Conservation (phyloP, 192 early-diverging fungal species). For the Coemansia sp. region DNA sequence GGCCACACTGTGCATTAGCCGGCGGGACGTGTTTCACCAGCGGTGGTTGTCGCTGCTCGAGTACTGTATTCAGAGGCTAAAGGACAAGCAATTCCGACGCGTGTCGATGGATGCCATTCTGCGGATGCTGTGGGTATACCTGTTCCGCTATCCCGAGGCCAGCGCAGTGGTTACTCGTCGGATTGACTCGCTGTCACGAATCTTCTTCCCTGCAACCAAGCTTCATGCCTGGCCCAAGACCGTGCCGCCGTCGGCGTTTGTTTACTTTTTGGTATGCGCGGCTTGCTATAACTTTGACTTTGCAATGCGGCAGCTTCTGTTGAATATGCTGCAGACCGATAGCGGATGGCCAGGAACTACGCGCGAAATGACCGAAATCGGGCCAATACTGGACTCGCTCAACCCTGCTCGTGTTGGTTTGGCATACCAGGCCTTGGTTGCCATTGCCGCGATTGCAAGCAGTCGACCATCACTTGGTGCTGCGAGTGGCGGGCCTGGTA, state of each 20-base stretch:
- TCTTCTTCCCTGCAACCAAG: slow-evolving; percentile 59
- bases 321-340: slow-evolving; percentile 54
- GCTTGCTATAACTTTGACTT: slow-evolving; percentile 60
- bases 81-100: slow-evolving; percentile 74
- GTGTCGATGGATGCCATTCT: slow-evolving; percentile 80
- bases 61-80: slow-evolving; percentile 69
- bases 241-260: slow-evolving; percentile 51
- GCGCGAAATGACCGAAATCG: slow-evolving; percentile 42
- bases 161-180: slow-evolving; percentile 48
- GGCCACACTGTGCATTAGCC: slow-evolving; percentile 89
- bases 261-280: slow-evolving; percentile 55
- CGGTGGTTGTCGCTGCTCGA: slow-evolving; percentile 76
- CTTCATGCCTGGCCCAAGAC: slow-evolving; percentile 59
- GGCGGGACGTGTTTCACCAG: slow-evolving; percentile 85
- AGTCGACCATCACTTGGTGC: not conserved
- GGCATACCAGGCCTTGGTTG: slow-evolving; percentile 51
- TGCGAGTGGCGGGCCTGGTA: not conserved
- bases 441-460: slow-evolving; percentile 50
- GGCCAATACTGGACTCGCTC: slow-evolving; percentile 48
- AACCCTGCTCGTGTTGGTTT: slow-evolving; percentile 52
- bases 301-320: slow-evolving; percentile 44
- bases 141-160: slow-evolving; percentile 87
- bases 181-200: slow-evolving; percentile 57
- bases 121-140: slow-evolving; percentile 90
- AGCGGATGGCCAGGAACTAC: slow-evolving; percentile 56